Evolutionary conservation across 768 basidiomycete genomes (phyloP).

Genomic region (Kwoniella heveanensis): DNA sequence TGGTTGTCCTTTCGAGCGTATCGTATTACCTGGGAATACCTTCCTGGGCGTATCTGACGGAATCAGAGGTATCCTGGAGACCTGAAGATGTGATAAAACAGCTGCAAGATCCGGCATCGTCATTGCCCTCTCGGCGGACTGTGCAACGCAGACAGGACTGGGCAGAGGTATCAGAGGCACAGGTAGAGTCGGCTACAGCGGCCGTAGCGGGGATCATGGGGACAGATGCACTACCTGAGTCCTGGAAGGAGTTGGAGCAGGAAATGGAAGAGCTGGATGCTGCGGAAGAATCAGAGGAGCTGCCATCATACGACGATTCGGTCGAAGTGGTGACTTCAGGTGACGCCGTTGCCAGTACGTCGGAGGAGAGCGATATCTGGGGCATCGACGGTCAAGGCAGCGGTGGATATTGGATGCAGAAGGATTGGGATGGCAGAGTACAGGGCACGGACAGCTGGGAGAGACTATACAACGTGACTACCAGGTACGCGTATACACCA

Average conservation of each 20-base stretch:
- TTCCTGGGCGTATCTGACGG: conserved; percentile 73
- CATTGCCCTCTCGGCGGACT: not conserved
- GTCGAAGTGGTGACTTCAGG: conserved; percentile 1
- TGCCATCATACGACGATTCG: conserved; percentile 14
- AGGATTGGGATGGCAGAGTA: conserved; percentile 52
- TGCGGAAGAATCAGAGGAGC: conserved; percentile 21
- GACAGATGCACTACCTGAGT: conserved; percentile 20
- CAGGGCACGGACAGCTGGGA: conserved; percentile 47
- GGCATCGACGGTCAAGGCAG: conserved; percentile 46
- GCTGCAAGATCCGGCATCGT: conserved; percentile 26
- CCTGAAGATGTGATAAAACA: conserved; percentile 63
- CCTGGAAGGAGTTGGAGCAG: conserved; percentile 30
- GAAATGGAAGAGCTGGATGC: conserved; percentile 30
- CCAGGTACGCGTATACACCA: conserved; percentile 49
- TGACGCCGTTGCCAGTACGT: not conserved
- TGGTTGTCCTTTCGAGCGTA: conserved; percentile 86
- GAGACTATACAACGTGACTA: conserved; percentile 46
- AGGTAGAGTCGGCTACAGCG: conserved; percentile 1
- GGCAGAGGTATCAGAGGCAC: conserved; percentile 9
- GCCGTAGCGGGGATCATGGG: conserved; percentile 12
- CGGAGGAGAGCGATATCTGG: conserved; percentile 25
- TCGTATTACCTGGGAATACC: conserved; percentile 86
- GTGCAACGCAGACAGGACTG: conserved; percentile 11
- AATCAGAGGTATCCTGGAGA: conserved; percentile 66
- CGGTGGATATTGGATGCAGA: conserved; percentile 51